Base-by-base conservation (phyloP, 2,329 filamentous ascomycete species). In the Elsinoe arachidis region DNA sequence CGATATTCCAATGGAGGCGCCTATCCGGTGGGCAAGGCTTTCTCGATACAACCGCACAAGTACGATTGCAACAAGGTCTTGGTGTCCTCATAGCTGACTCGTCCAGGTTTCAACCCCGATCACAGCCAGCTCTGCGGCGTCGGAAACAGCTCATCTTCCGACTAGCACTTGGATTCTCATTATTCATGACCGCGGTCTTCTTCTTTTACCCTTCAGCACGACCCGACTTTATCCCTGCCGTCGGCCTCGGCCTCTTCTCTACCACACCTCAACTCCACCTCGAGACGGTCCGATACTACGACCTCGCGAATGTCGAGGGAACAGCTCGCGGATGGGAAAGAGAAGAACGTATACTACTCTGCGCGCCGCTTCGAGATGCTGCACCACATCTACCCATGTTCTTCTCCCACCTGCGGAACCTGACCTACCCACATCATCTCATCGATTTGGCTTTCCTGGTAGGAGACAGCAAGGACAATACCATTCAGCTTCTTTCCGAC, bases 401-500 rank as follows among this genome's bases (percentile, higher is more conserved):
- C 80, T 99, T 99, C 75, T 87, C 87, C n/a, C 95, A 99, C 70
- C 79, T 99, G 59, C 85, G 85, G 64, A 99, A 99, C 74, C 86
- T 99, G 63, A 99, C 93, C 15, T 99, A 99, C 68, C 93, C 93
- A 0, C 93, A 99, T 71, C 87, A 95, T 69, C 80, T 99, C 53
- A 95, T 99, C 68, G 93, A 99, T 70, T 80, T 99, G 47, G 93
- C 93, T 5, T 99, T 99, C 69, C 78, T 99, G 33, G 93, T 99
- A 21, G 96, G 93, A 59, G 93, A 99, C 70, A 97, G 93, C 33
- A 96, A 96, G 70, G 93, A 99, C 69, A 82, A 86, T 60, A 99
- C 93, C 1, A 78, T 96, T 37, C 73, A 83, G 33, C 79, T 93
- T 47, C 80, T 99, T 53, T 83, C 85, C 4, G 77, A 87, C 58